Percentiles rank a stretch among this genome's conserved stretches.
Evolutionary conservation across 2,329 filamentous ascomycete genomes (phyloP).

Genomic region (Alternaria tenuissima): DNA sequence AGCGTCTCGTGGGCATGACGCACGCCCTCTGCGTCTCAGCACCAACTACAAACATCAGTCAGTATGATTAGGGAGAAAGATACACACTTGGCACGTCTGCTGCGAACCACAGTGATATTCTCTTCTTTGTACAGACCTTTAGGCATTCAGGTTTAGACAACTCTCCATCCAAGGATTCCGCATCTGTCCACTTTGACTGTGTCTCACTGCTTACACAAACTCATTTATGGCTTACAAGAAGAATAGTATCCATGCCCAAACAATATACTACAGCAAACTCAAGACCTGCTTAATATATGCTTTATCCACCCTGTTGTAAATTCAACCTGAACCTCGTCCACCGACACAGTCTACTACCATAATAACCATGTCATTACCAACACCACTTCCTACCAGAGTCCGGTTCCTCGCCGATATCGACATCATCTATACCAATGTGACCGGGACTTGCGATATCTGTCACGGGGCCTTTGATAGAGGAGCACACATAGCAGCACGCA

Average conservation of each 20-base stretch:
- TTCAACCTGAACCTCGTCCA: background rate
- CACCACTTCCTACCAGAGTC: background rate
- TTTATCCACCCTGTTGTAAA: background rate
- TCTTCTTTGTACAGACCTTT: background rate
- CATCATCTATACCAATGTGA: background rate
- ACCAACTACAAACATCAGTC: background rate
- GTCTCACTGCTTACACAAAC: background rate
- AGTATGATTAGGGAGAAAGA: background rate
- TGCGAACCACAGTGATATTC: background rate
- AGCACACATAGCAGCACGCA: too few relatives aligned
- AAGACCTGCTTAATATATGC: too few relatives aligned
- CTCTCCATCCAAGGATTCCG: background rate
- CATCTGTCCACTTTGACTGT: background rate
- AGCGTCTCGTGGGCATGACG: constrained; percentile 21
- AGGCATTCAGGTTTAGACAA: background rate
- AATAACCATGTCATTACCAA: background rate
- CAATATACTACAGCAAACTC: background rate
- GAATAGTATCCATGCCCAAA: background rate
- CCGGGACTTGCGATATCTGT: too few relatives aligned
- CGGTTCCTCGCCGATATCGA: background rate
- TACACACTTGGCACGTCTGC: background rate
- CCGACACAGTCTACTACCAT: background rate
- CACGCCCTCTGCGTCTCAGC: constrained; percentile 1
- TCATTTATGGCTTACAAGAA: background rate
- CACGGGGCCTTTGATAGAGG: too few relatives aligned